Conservation (phyloP, 148 eudicot genomes). For the Amaranthus palmeri region DNA sequence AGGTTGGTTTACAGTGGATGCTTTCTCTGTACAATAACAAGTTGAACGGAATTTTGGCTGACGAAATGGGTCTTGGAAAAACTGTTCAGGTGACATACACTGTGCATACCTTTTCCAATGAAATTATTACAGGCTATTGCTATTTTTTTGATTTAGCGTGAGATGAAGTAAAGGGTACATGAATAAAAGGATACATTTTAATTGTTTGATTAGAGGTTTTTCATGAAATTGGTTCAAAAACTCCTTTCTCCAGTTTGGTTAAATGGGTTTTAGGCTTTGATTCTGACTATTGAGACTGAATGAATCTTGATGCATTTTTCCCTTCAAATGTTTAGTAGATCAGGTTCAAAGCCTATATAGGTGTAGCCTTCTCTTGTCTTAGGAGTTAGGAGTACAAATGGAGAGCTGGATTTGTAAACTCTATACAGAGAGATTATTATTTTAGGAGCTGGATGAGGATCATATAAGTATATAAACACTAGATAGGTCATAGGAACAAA, state of each 20-base stretch:
- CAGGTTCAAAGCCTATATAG: too few relatives aligned
- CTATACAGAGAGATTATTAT: too few relatives aligned
- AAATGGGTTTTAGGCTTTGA: not conserved
- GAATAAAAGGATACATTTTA: not conserved
- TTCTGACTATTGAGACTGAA: too few relatives aligned
- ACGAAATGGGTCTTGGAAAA: conserved; percentile 99
- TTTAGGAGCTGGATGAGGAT: too few relatives aligned
- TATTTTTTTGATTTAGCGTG: not conserved
- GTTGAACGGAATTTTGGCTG: conserved; percentile 97
- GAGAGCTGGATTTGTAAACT: too few relatives aligned
- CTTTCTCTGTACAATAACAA: conserved; percentile 96
- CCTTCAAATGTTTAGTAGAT: too few relatives aligned
- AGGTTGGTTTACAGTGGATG: conserved; percentile 99
- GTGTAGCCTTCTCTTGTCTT: too few relatives aligned
- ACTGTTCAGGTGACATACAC: conserved; percentile 75
- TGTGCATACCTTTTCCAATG: conserved; percentile 2
- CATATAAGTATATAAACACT: too few relatives aligned
- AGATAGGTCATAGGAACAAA: too few relatives aligned
- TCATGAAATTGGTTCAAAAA: not conserved
- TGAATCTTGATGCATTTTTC: too few relatives aligned
- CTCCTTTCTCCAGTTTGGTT: not conserved
- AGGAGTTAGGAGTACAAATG: too few relatives aligned
- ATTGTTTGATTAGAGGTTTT: not conserved
- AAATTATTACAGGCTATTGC: not conserved
- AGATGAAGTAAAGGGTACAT: not conserved